Evolutionary conservation across 2,329 filamentous ascomycete species (phyloP).

Genomic region (Waltergamsia citrina): DNA sequence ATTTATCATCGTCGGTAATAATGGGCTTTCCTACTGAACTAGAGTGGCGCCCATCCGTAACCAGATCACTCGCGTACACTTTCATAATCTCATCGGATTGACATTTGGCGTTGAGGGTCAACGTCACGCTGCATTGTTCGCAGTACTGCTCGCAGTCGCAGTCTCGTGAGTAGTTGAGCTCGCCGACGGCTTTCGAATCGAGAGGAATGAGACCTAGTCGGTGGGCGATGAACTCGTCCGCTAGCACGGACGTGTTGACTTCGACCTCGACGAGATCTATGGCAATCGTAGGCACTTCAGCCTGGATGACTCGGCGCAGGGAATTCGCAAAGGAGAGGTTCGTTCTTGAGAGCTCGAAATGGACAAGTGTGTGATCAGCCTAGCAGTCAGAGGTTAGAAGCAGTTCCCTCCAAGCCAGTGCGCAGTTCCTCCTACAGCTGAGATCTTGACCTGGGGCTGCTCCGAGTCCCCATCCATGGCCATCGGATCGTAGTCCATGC

Average conservation of each 20-base stretch:
- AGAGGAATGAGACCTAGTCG: slow-evolving; percentile 85
- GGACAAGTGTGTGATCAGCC: slow-evolving; percentile 73
- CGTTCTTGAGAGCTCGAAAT: slow-evolving; percentile 85
- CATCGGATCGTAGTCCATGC: slow-evolving; percentile 53
- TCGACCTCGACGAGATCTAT: slow-evolving; percentile 93
- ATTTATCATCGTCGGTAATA: slow-evolving; percentile 71
- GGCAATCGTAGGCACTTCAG: slow-evolving; percentile 88
- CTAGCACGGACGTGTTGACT: slow-evolving; percentile 87
- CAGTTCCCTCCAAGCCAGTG: neutral
- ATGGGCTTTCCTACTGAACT: slow-evolving; percentile 77
- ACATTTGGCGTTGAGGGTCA: slow-evolving; percentile 79
- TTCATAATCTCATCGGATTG: slow-evolving; percentile 82
- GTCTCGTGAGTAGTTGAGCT: slow-evolving; percentile 80
- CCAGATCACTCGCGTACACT: slow-evolving; percentile 84
- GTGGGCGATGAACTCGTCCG: slow-evolving; percentile 93
- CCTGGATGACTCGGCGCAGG: slow-evolving; percentile 80
- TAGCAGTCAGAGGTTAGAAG: slow-evolving; percentile 22
- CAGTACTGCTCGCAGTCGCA: slow-evolving; percentile 97
- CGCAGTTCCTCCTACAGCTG: slow-evolving; percentile 32
- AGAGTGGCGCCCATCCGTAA: slow-evolving; percentile 58
- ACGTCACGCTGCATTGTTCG: slow-evolving; percentile 78
- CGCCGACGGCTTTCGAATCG: slow-evolving; percentile 72
- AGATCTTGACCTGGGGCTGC: slow-evolving; percentile 50
- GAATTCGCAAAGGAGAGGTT: slow-evolving; percentile 91
- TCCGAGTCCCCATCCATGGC: slow-evolving; percentile 48